Evolutionary conservation across 768 basidiomycete species (phyloP), one percentile per base, ranked within the genome.

Genomic region (Naganishia randhawae): DNA sequence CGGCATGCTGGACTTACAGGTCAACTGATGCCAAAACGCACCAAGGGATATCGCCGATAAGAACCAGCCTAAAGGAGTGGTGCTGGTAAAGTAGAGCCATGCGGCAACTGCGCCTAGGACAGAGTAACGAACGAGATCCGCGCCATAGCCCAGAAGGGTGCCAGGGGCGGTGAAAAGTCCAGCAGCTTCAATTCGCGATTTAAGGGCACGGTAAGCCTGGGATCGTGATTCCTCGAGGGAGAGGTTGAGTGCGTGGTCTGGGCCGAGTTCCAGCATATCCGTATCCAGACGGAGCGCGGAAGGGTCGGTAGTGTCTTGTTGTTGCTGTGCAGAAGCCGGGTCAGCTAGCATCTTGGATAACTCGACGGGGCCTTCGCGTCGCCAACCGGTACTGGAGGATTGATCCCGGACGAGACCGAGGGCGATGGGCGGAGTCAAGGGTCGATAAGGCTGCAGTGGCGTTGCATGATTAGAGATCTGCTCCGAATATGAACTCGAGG

Each of bases 1-100:
- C 25, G 33, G n/a, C 19, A 35, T 17, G 9, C 1, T 35, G 9
- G 32, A 32, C 32, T 71, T 45, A 79, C 80, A 98, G 39, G 90
- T 87, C 65, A 98, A 84, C 77, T 98, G 96, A 75, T 99, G 96
- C 92, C 92, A 98, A 77, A 91, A 84, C 53, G 92, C 81, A 8
- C 96, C 96, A 6, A 98, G 86, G 72, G 84, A 88, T 54, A 90
- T 72, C 2, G 94, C 91, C 69, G 90, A 92, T 6, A 65, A 68
- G 66, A 78, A 76, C 42, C 76, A 72, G 14, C 75, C 75, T 0
- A 74, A 17, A 71, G 70, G 72, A 0, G 74, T 73, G 1, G 61
- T 71, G 9, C 75, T 76, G 25, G 53, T 29, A 48, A 73, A 74
- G 65, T 70, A 79, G 1, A 78, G 62, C 4, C 67, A 68, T 17